phyloP scores from a whole-genome alignment of 306 rosid species.

The Cucumis cinereus region DNA sequence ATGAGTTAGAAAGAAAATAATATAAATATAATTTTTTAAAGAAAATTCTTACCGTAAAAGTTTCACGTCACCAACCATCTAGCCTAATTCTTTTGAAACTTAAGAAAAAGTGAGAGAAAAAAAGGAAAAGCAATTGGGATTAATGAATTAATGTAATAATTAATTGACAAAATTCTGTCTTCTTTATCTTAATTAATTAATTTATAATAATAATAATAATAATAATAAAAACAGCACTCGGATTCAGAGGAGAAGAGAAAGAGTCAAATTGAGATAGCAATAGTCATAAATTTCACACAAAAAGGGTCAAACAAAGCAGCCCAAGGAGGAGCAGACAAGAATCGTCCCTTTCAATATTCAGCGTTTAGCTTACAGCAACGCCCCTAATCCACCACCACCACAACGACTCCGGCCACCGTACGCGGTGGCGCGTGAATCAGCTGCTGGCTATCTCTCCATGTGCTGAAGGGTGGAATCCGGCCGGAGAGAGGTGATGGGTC shows the following conservation, averaged over 20 bases:
- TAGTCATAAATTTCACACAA: neutral
- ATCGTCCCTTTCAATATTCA: neutral
- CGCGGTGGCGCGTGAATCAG: conserved; percentile 37
- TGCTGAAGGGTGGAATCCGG: neutral
- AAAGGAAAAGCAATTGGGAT: neutral
- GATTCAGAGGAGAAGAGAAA: neutral
- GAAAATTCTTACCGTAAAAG: neutral
- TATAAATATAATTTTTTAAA: neutral
- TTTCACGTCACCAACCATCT: neutral
- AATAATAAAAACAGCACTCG: neutral
- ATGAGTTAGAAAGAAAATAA: neutral
- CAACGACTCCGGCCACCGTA: conserved; percentile 4
- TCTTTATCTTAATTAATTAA: neutral
- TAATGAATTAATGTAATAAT: neutral
- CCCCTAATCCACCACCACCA: conserved; percentile 1
- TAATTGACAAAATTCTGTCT: neutral
- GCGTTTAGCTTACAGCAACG: neutral
- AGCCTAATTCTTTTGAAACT: neutral
- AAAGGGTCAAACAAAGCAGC: conserved; percentile 32
- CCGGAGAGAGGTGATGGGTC: conserved; percentile 65
- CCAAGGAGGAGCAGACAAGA: conserved; percentile 16
- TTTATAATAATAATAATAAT: too few species aligned
- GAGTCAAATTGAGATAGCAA: neutral
- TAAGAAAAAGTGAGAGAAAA: neutral
- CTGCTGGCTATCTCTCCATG: conserved; percentile 10